Evolutionary conservation across 441 rosid genomes (phyloP).

Genomic region (Eutrema salsugineum): DNA sequence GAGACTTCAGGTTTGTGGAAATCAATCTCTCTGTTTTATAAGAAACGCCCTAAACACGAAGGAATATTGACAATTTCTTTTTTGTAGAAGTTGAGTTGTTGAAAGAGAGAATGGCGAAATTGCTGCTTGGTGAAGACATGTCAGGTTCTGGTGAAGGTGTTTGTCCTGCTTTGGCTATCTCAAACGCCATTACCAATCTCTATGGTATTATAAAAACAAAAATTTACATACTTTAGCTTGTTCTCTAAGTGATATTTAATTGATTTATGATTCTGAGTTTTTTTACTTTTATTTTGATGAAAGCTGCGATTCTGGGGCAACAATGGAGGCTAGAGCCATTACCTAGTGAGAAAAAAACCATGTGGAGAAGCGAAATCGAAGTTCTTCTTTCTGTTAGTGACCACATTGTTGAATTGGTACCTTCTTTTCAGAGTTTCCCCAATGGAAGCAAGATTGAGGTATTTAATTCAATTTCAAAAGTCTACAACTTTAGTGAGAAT

Average conservation of each 20-base stretch:
- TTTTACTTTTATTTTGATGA: background rate
- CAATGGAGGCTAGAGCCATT: constrained; percentile 68
- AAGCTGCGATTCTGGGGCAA: constrained; percentile 68
- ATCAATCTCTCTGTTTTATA: constrained; percentile 19
- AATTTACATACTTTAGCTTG: background rate
- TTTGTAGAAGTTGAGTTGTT: constrained; percentile 49
- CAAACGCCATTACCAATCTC: constrained; percentile 67
- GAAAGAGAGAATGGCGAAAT: constrained; percentile 69
- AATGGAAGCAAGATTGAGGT: constrained; percentile 72
- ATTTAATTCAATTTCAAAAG: constrained; percentile 4
- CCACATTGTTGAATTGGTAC: constrained; percentile 61
- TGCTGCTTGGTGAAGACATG: constrained; percentile 75
- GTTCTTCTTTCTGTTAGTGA: constrained; percentile 67
- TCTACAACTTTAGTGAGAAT: background rate
- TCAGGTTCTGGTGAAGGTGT: constrained; percentile 76
- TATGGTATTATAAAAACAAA: constrained; percentile 39
- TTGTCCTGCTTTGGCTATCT: constrained; percentile 65
- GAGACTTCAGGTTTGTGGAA: constrained; percentile 53
- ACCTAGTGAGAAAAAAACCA: constrained; percentile 46
- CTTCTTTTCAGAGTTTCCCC: constrained; percentile 53
- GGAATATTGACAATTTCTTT: background rate
- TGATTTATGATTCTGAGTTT: background rate
- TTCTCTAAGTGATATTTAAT: background rate
- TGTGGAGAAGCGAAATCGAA: constrained; percentile 78
- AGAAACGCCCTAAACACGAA: constrained; percentile 1